A percentile compares a stretch with the other conserved stretches of the same genome.
These are phyloP conservation scores for Cicer arietinum DNA, from an alignment of 306 rosid genomes.

Conservation along the genomic window DNA sequence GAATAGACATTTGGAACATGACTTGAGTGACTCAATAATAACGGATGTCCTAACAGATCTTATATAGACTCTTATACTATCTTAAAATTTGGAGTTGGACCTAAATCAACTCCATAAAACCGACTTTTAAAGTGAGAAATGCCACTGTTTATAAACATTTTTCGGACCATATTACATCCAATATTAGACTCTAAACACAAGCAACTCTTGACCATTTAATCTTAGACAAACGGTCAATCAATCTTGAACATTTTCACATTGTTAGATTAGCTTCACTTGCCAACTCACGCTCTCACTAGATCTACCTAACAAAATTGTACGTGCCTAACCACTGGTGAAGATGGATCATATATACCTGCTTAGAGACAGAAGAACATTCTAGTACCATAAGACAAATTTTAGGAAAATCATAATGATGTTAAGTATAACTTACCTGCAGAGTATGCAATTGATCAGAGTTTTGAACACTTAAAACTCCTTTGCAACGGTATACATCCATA, in stretches of 20 bases:
- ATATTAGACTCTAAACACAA: not conserved
- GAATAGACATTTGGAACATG: too few relatives aligned
- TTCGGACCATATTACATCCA: not conserved
- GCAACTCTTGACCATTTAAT: not conserved
- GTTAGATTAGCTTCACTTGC: not conserved
- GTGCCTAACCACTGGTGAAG: conserved; percentile 6
- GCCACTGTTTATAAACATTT: not conserved
- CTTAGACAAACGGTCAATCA: not conserved
- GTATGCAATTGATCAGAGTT: conserved; percentile 83
- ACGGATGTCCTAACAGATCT: too few relatives aligned
- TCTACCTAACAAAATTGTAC: not conserved
- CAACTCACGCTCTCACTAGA: not conserved
- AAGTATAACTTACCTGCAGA: conserved; percentile 69
- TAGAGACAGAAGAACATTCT: conserved; percentile 9
- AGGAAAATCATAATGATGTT: conserved; percentile 4
- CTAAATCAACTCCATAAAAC: not conserved
- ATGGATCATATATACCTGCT: conserved; percentile 2
- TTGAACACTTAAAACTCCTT: conserved; percentile 70
- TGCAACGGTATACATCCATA: conserved; percentile 95
- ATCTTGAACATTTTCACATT: not conserved
- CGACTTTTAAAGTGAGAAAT: not conserved
- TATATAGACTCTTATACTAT: not conserved
- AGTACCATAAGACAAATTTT: conserved; percentile 6
- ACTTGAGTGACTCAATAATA: too few relatives aligned
- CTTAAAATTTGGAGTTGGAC: not conserved